Evolutionary conservation across 78 protist species (phyloP).

Genomic region (Dictyostelium citrinum): DNA sequence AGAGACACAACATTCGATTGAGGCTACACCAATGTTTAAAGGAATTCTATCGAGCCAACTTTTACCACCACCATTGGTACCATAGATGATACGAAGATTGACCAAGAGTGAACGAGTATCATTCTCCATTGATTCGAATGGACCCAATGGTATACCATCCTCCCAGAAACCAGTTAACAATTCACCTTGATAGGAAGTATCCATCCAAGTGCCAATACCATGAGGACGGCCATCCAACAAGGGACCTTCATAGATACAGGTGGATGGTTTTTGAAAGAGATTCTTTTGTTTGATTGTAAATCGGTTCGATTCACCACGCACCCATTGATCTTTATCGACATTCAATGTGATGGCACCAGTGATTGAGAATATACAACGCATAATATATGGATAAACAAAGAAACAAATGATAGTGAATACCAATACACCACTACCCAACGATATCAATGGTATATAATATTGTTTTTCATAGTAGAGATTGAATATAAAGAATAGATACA

Average conservation of each 20-base stretch:
- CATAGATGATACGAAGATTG: conserved; percentile 68
- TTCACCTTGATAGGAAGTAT: conserved; percentile 77
- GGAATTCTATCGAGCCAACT: conserved; percentile 72
- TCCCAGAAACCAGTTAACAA: conserved; percentile 76
- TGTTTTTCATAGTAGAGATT: conserved; percentile 66
- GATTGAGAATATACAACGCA: conserved; percentile 59
- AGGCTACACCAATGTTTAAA: conserved; percentile 62
- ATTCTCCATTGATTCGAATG: conserved; percentile 71
- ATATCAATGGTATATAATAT: conserved; percentile 59
- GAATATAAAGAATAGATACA: conserved; percentile 67
- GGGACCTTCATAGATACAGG: conserved; percentile 74
- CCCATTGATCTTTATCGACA: conserved; percentile 40
- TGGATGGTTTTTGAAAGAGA: conserved; percentile 35
- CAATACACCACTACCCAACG: conserved; percentile 59
- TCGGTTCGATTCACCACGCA: conserved; percentile 44
- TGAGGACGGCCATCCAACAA: conserved; percentile 75
- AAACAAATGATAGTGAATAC: conserved; percentile 43
- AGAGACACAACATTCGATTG: conserved; percentile 81
- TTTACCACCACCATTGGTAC: conserved; percentile 77
- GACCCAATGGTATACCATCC: conserved; percentile 81
- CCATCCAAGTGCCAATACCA: conserved; percentile 84
- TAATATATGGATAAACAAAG: conserved; percentile 63
- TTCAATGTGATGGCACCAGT: conserved; percentile 72
- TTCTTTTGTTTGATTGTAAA: conserved; percentile 53
- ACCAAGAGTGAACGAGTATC: conserved; percentile 66